Percentiles rank a stretch among this genome's conserved stretches.
Evolutionary conservation across 2,329 filamentous ascomycete species (phyloP).

Genomic region (Phaeosphaeriaceae sp.): DNA sequence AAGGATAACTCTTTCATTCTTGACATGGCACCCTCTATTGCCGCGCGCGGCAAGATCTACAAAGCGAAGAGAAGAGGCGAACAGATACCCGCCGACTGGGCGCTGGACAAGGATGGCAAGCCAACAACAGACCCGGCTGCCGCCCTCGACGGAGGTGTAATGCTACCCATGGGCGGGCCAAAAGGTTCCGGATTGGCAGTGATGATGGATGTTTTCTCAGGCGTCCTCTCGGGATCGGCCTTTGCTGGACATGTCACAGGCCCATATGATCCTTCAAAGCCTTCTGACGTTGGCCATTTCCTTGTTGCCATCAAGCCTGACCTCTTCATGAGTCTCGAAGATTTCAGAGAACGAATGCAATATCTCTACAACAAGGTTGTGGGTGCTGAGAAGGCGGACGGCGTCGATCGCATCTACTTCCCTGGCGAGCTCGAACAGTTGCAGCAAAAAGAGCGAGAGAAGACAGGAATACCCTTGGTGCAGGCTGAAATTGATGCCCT

Average conservation of each 20-base stretch:
- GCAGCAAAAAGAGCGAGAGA: conserved; percentile 35
- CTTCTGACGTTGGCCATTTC: conserved; percentile 78
- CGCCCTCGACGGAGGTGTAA: conserved; percentile 70
- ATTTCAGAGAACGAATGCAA: conserved; percentile 72
- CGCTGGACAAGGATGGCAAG: conserved; percentile 73
- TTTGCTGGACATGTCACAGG: conserved; percentile 80
- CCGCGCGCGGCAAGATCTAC: conserved; percentile 75
- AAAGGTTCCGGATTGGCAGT: conserved; percentile 79
- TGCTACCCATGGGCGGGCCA: conserved; percentile 86
- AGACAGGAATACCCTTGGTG: conserved; percentile 58
- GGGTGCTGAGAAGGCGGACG: conserved; percentile 60
- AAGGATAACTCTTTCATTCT: conserved; percentile 70
- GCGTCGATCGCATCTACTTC: conserved; percentile 64
- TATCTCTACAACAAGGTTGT: conserved; percentile 64
- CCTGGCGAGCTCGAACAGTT: conserved; percentile 51
- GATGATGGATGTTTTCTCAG: conserved; percentile 92
- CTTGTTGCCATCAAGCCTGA: conserved; percentile 72
- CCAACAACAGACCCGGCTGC: conserved; percentile 73
- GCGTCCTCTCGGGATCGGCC: conserved; percentile 77
- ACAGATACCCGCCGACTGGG: conserved; percentile 76
- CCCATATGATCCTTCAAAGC: conserved; percentile 75
- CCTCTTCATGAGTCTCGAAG: conserved; percentile 73
- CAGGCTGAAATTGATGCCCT: conserved; percentile 57
- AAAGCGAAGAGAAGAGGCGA: conserved; percentile 72
- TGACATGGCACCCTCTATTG: conserved; percentile 75